A percentile compares a stretch with the other conserved stretches of the same genome.
Evolutionary conservation across 306 rosid genomes (phyloP).

Genomic region (Comarum palustre): DNA sequence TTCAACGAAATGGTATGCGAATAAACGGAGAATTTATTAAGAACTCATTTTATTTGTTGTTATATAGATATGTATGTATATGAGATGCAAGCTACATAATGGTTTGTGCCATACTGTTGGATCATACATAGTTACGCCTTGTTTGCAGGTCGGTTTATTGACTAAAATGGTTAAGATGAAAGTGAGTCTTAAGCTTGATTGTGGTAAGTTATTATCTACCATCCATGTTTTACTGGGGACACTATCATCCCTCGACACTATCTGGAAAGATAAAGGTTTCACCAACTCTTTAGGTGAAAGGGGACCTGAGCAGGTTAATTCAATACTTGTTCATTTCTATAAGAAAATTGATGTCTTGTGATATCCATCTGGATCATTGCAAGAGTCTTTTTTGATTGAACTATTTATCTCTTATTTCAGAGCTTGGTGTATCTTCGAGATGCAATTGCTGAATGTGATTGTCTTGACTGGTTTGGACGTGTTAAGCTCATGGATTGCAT

Average conservation of each 20-base stretch:
- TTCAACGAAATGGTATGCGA: conserved; percentile 61
- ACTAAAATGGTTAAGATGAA: conserved; percentile 47
- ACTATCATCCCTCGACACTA: conserved; percentile 43
- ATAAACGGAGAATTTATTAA: conserved; percentile 15
- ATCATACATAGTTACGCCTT: conserved; percentile 13
- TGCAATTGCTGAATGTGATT: conserved; percentile 57
- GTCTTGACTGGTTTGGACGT: conserved; percentile 86
- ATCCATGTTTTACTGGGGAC: conserved; percentile 51
- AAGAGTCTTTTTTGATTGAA: conserved; percentile 11
- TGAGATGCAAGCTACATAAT: not conserved
- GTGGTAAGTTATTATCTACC: conserved; percentile 46
- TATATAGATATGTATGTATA: not conserved
- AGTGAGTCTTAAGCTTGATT: conserved; percentile 55
- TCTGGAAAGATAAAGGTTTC: conserved; percentile 34
- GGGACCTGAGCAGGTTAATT: conserved; percentile 53
- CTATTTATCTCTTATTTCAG: conserved; percentile 38
- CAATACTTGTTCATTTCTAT: conserved; percentile 1
- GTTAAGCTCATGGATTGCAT: conserved; percentile 74
- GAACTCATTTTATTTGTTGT: not conserved
- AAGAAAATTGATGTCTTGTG: not conserved
- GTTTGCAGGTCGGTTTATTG: conserved; percentile 58
- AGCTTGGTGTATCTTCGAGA: conserved; percentile 54
- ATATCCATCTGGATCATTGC: not conserved
- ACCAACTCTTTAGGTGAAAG: conserved; percentile 36
- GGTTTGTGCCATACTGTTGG: not conserved